These are phyloP conservation scores for Pterocarpus macrocarpus DNA, from an alignment of 306 rosid species.

Conservation along the genomic window DNA sequence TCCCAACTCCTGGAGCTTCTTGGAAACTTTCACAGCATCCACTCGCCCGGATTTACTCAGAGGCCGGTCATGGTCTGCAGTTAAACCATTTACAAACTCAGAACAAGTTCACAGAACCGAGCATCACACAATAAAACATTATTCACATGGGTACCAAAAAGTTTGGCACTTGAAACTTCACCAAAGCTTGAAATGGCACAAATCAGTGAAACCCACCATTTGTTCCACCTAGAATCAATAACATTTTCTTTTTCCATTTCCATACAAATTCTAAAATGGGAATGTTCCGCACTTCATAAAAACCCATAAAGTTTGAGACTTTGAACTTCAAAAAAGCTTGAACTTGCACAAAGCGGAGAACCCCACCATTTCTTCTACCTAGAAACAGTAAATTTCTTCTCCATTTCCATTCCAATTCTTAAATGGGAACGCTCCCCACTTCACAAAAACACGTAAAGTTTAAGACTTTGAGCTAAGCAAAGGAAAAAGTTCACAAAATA, in stretches of 20 bases:
- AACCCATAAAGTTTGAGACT: slow-evolving; percentile 9
- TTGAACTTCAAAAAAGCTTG: slow-evolving; percentile 4
- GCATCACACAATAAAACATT: slow-evolving; percentile 9
- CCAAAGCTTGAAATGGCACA: slow-evolving; percentile 23
- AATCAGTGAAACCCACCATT: not conserved
- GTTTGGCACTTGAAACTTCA: slow-evolving; percentile 6
- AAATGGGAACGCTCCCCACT: slow-evolving; percentile 9
- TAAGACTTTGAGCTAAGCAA: not conserved
- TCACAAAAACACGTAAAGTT: slow-evolving; percentile 18
- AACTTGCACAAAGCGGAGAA: slow-evolving; percentile 16
- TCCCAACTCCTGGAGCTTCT: slow-evolving; percentile 78
- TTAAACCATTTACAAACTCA: slow-evolving; percentile 8
- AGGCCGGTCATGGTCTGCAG: slow-evolving; percentile 92
- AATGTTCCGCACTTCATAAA: slow-evolving; percentile 13
- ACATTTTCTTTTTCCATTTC: not conserved
- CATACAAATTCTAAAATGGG: slow-evolving; percentile 4
- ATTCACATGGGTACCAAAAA: slow-evolving; percentile 28
- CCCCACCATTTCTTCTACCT: not conserved
- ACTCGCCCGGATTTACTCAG: slow-evolving; percentile 81
- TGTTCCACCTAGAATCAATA: not conserved
- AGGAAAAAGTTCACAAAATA: not conserved
- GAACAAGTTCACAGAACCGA: not conserved
- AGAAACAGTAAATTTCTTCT: not conserved
- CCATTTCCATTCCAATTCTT: slow-evolving; percentile 12
- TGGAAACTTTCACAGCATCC: slow-evolving; percentile 77